phyloP scores from a whole-genome alignment of 306 rosid genomes.

The Lathyrus sativus region DNA sequence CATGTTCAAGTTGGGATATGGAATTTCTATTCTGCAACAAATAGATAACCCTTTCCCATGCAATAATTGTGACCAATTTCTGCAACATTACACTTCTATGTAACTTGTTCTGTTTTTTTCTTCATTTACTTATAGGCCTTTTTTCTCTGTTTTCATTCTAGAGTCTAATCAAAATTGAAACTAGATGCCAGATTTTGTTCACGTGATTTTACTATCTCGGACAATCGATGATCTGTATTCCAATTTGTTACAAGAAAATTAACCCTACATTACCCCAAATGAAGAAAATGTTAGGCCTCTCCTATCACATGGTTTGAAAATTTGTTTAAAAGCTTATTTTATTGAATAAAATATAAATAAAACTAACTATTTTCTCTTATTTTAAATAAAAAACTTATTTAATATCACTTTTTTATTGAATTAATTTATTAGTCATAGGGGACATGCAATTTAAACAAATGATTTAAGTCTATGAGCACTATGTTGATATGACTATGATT shows the following conservation, averaged over 20 bases:
- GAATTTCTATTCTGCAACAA: constrained; percentile 31
- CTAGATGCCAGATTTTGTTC: constrained; percentile 33
- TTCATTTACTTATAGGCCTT: background rate
- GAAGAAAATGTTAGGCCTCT: too few species aligned
- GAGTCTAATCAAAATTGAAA: background rate
- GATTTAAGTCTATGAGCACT: too few species aligned
- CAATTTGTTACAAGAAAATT: constrained; percentile 10
- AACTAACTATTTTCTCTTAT: too few species aligned
- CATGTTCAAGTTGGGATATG: constrained; percentile 41
- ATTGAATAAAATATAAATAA: too few species aligned
- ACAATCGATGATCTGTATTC: constrained; percentile 20
- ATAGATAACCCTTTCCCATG: constrained; percentile 34
- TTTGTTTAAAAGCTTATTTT: background rate
- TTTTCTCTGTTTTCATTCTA: constrained; percentile 12
- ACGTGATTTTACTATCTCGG: constrained; percentile 34
- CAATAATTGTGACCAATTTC: constrained; percentile 26
- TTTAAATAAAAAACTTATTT: too few species aligned
- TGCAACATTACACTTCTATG: background rate
- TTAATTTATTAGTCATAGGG: too few species aligned
- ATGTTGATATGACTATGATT: too few species aligned
- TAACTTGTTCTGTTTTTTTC: background rate
- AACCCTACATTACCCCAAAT: background rate
- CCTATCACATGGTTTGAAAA: background rate
- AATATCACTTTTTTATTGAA: too few species aligned
- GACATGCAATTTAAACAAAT: too few species aligned